Conservation (phyloP, 2,329 filamentous ascomycete genomes). For the Colletotrichum australisinense region DNA sequence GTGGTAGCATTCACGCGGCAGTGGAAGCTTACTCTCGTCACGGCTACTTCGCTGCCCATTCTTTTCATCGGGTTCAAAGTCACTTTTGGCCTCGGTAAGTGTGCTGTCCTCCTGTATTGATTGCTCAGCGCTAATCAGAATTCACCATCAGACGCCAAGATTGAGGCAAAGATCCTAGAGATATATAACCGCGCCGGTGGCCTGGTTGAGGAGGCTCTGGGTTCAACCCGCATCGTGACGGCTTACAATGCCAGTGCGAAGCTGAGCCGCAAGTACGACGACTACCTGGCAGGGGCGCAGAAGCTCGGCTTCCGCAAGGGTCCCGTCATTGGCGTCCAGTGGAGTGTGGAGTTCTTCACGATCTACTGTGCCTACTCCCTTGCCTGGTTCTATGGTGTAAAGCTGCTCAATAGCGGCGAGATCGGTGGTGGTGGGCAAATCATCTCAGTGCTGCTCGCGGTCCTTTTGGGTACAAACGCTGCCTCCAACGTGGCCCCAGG, state of each 20-base stretch:
- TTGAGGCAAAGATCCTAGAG: background rate
- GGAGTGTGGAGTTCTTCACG: constrained; percentile 75
- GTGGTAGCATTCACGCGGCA: background rate
- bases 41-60: background rate
- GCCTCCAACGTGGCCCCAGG: background rate
- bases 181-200: background rate
- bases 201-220: background rate
- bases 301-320: constrained; percentile 69
- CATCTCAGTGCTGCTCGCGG: background rate
- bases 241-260: background rate
- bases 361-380: constrained; percentile 75
- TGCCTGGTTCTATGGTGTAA: constrained; percentile 62
- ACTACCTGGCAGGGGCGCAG: constrained; percentile 53
- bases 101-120: background rate
- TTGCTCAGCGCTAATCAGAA: background rate
- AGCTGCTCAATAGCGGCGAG: constrained; percentile 48
- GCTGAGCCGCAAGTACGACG: constrained; percentile 45
- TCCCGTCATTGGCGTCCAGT: constrained; percentile 65
- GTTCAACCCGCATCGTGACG: background rate
- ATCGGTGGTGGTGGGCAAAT: constrained; percentile 43
- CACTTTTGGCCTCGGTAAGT: background rate
- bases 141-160: background rate
- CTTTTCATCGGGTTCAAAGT: background rate
- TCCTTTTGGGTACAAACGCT: background rate
- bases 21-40: constrained; percentile 3